These are phyloP conservation scores for Quercus cerris DNA, from an alignment of 306 rosid species.

Conservation along the genomic window DNA sequence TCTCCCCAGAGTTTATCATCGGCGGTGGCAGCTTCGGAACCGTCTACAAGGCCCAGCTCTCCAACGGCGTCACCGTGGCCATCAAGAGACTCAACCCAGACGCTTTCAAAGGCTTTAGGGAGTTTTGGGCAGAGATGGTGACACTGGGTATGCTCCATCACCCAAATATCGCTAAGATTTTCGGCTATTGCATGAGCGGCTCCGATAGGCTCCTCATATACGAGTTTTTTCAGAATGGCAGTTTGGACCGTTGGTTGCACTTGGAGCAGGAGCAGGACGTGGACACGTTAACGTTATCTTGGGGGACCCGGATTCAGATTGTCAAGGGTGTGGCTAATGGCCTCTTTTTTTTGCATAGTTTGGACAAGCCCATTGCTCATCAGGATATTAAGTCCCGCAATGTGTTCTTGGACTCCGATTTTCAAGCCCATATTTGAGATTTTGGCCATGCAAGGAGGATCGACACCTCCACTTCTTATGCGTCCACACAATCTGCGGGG, in stretches of 20 bases:
- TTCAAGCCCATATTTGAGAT: slow-evolving; percentile 79
- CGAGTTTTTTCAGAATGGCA: too few species aligned
- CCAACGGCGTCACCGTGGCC: slow-evolving; percentile 67
- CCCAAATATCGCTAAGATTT: background rate
- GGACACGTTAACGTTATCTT: slow-evolving; percentile 33
- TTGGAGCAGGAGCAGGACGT: slow-evolving; percentile 20
- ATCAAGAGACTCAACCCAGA: slow-evolving; percentile 75
- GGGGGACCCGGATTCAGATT: slow-evolving; percentile 54
- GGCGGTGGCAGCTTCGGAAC: slow-evolving; percentile 94
- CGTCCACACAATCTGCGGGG: slow-evolving; percentile 80
- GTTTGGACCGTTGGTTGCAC: slow-evolving; percentile 71
- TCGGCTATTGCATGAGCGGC: too few species aligned
- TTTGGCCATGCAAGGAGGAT: slow-evolving; percentile 82
- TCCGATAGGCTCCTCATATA: too few species aligned
- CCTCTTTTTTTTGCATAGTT: too few species aligned
- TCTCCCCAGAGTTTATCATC: slow-evolving; percentile 60
- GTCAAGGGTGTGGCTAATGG: background rate
- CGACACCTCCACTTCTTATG: slow-evolving; percentile 48
- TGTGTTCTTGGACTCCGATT: slow-evolving; percentile 53
- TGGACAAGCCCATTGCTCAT: too few species aligned
- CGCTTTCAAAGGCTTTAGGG: slow-evolving; percentile 93
- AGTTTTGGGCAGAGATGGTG: slow-evolving; percentile 52
- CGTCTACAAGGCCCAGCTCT: slow-evolving; percentile 78
- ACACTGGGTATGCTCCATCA: background rate
- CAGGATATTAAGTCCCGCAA: too few species aligned